Base-by-base conservation (phyloP, 2,329 filamentous ascomycete species). In the Microdochium bolleyi region DNA sequence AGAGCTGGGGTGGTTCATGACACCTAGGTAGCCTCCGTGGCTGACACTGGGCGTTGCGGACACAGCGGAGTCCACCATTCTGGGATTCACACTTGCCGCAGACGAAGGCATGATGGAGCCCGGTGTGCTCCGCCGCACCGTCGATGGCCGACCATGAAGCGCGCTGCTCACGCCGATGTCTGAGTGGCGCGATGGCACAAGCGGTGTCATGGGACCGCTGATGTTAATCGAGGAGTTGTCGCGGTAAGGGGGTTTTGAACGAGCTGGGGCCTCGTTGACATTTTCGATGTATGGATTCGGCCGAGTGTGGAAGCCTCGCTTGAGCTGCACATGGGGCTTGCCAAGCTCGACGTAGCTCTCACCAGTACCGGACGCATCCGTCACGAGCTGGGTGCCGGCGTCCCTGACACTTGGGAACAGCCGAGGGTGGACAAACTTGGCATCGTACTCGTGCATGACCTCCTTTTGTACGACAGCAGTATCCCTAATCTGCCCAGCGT, bases 371-470 rank as follows among this genome's bases (percentile, higher is more conserved):
- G 69, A 69, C 9, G 73, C 69, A 16, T 77, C 73, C 48, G 71
- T 69, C 38, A 82, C 83, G 54, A 87, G 85, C 67, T 97, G 92
- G 1, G 88, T 94, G 5, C 83, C 88, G 1, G 92, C 90, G 82
- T 83, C 79, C 52, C 80, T 72, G 58, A 95, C 88, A 4, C 88
- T 76, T 8, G 87, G 88, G 60, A 95, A 88, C n/a, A 95, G 81
- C 11, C 85, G 80, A 2, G 94, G 94, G 63, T 95, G 90, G 1
- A 99, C 94, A 64, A 87, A 96, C 72, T 99, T 99, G 60, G 84
- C 89, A 65, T 97, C 90, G 65, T 99, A 99, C 70, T 99, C 94
- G 66, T 91, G 86, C 70, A 97, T 78, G 4, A 97, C 92, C 69
- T 97, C 89, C 61, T 87, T 90, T 60, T 95, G 90, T 54, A 99